These are phyloP conservation scores for Fusarium sp. DNA, from an alignment of 2,329 filamentous ascomycete genomes.

Conservation along the genomic window DNA sequence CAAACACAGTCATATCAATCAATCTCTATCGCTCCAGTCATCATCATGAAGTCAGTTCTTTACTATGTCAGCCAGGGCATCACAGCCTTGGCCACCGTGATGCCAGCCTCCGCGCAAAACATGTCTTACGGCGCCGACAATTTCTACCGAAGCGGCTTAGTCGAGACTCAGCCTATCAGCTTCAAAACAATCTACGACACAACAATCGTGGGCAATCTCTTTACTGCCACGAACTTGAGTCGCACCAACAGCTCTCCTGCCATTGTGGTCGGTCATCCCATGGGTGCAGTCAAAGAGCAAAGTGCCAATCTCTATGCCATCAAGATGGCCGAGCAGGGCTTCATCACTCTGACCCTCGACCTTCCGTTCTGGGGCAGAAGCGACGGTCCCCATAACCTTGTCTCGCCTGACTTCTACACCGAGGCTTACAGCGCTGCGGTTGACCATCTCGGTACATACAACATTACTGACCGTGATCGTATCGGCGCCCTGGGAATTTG, in stretches of 20 bases:
- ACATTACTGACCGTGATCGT: not conserved
- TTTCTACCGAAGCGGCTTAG: not conserved
- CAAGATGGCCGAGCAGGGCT: slow-evolving; percentile 1
- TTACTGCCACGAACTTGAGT: not conserved
- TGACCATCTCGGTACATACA: not conserved
- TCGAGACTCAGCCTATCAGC: not conserved
- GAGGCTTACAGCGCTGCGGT: slow-evolving; percentile 1
- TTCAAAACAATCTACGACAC: not conserved
- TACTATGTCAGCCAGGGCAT: not conserved
- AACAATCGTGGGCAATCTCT: not conserved
- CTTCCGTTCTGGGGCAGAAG: slow-evolving; percentile 2
- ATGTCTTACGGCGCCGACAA: slow-evolving; percentile 4
- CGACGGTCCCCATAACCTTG: not conserved
- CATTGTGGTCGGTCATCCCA: not conserved
- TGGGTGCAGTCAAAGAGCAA: slow-evolving; percentile 11
- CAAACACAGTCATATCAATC: accelerated
- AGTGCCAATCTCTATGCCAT: not conserved
- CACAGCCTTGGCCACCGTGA: not conserved
- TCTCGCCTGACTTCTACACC: not conserved
- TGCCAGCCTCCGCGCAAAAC: not conserved
- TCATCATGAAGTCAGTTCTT: not conserved
- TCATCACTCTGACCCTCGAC: not conserved
- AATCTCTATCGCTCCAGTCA: accelerated
- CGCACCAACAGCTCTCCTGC: not conserved
- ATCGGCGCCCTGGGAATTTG: slow-evolving; percentile 3